A percentile compares a stretch with the other conserved stretches of the same genome.
These are phyloP conservation scores for Exophiala oligosperma DNA, from an alignment of 2,329 filamentous ascomycete species.

Conservation along the genomic window DNA sequence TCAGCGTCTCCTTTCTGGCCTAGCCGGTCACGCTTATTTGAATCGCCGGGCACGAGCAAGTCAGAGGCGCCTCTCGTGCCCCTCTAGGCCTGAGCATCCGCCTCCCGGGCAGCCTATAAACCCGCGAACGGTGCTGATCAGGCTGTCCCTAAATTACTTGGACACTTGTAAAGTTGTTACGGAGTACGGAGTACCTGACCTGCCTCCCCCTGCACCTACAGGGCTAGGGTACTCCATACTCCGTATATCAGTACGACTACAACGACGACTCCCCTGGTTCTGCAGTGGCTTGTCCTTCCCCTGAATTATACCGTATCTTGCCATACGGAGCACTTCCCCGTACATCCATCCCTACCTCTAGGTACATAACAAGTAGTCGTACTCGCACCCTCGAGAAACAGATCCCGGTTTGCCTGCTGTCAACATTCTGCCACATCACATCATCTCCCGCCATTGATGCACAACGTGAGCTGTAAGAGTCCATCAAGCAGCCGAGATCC, in stretches of 20 bases:
- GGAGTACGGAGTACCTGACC: too few species aligned
- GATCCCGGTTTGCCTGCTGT: background rate
- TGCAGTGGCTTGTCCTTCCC: too few species aligned
- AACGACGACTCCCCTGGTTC: too few species aligned
- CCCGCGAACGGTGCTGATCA: background rate
- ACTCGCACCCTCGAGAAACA: background rate
- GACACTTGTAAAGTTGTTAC: too few species aligned
- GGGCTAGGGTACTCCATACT: too few species aligned
- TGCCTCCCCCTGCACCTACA: too few species aligned
- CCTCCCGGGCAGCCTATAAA: background rate
- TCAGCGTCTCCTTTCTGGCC: background rate
- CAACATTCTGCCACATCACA: conserved; percentile 1
- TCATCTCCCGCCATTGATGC: background rate
- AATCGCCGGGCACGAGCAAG: background rate
- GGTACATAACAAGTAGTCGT: too few species aligned
- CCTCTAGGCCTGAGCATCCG: background rate
- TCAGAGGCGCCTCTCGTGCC: background rate
- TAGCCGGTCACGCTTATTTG: background rate
- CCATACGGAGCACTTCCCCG: too few species aligned
- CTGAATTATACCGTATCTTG: too few species aligned
- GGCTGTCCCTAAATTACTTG: background rate
- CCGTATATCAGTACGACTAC: too few species aligned
- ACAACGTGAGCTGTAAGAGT: background rate
- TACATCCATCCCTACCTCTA: background rate
- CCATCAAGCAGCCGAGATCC: background rate